Evolutionary conservation across 768 basidiomycete genomes (phyloP).

Genomic region (Xerocomellus chrysenteron): DNA sequence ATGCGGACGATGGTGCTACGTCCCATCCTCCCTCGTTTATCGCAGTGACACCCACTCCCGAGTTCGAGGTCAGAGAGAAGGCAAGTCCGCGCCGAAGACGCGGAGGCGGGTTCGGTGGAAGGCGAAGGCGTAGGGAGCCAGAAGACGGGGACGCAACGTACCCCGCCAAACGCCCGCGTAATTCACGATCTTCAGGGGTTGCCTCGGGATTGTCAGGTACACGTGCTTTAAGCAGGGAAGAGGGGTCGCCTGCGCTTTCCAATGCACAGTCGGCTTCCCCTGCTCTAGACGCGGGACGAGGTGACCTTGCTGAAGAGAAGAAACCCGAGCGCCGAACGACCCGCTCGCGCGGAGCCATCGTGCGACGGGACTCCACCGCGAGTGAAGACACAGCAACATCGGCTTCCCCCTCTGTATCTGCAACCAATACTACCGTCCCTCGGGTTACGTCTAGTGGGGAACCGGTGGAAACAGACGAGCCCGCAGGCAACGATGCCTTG

Average conservation of each 20-base stretch:
- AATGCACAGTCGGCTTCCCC: slow-evolving; percentile 28
- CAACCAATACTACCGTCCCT: slow-evolving; percentile 11
- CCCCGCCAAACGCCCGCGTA: slow-evolving; percentile 65
- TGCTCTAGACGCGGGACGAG: slow-evolving; percentile 15
- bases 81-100: slow-evolving; percentile 52
- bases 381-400: slow-evolving; percentile 48
- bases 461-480: slow-evolving; percentile 13
- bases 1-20: slow-evolving; percentile 38
- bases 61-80: slow-evolving; percentile 40
- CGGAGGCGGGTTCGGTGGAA: slow-evolving; percentile 39
- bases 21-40: slow-evolving; percentile 9
- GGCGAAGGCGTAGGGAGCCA: slow-evolving; percentile 56
- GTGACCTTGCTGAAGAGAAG: slow-evolving; percentile 19
- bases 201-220: slow-evolving; percentile 9
- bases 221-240: slow-evolving; percentile 36
- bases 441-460: slow-evolving; percentile 17
- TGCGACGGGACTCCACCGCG: slow-evolving; percentile 50
- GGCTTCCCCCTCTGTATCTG: slow-evolving; percentile 34
- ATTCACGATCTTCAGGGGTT: slow-evolving; percentile 42
- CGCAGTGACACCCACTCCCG: slow-evolving; percentile 6
- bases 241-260: slow-evolving; percentile 41
- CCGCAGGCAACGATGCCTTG: neutral
- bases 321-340: slow-evolving; percentile 46
- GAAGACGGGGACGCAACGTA: slow-evolving; percentile 69
- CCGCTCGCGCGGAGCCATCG: slow-evolving; percentile 41